Evolutionary conservation across 192 early-diverging fungal genomes (phyloP).

Genomic region (Gorgonomyces haynaldii): DNA sequence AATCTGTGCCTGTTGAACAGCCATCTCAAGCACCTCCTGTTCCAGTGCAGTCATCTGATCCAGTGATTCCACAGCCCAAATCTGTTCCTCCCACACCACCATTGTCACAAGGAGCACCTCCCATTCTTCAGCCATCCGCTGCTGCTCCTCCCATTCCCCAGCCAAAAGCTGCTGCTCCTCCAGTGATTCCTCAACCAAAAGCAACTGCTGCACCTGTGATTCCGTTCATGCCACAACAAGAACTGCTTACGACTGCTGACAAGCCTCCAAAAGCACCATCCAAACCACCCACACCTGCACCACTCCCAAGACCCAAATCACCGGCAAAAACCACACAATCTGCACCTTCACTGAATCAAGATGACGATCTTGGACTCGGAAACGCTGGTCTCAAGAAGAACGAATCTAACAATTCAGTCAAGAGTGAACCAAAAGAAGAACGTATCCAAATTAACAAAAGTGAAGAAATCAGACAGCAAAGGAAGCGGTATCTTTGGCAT

Average conservation of each 20-base stretch:
- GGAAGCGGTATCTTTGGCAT: conserved; percentile 16
- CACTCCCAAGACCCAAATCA: not conserved
- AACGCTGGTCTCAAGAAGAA: conserved; percentile 34
- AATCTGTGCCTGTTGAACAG: too few species aligned
- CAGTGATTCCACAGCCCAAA: too few species aligned
- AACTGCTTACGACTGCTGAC: too few species aligned
- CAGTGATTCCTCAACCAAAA: not conserved
- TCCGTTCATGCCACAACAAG: too few species aligned
- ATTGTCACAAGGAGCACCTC: too few species aligned
- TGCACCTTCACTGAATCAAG: conserved; percentile 26
- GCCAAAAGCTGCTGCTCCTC: not conserved
- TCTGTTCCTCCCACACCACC: too few species aligned
- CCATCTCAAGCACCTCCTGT: too few species aligned
- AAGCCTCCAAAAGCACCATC: not conserved
- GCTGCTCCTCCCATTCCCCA: not conserved
- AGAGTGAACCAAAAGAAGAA: conserved; percentile 9
- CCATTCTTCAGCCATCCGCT: too few species aligned
- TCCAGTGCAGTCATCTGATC: too few species aligned
- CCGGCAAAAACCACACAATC: conserved; percentile 4
- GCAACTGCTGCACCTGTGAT: not conserved
- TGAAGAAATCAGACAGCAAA: conserved; percentile 6
- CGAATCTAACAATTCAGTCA: conserved; percentile 5
- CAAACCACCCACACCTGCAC: not conserved
- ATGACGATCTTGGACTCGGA: conserved; percentile 53
- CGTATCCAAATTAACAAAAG: conserved; percentile 13